Base-by-base conservation (phyloP, 345 rosid genomes). In the Arabidopsis suecica region DNA sequence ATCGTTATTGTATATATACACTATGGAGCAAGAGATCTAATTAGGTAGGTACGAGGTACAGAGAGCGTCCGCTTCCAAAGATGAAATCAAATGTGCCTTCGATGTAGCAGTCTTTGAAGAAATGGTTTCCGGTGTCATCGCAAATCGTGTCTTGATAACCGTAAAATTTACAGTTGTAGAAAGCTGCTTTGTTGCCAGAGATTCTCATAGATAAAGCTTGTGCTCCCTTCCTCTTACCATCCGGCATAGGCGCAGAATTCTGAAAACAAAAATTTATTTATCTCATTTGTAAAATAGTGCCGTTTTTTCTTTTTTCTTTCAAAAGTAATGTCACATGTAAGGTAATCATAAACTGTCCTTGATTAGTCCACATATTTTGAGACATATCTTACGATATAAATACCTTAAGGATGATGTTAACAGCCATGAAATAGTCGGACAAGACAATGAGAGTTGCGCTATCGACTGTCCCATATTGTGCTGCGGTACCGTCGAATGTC, bases 51-150 rank as follows among this genome's bases (percentile, higher is more conserved):
- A 88, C 93, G 71, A 91, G 44, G 79, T 85, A 89, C 8, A 89
- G 62, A 23, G 93, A 86, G 37, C 80, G 90, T 6, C 87, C 91
- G 13, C 84, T 77, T 65, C 97, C 93, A 14, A 88, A 91, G 64
- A 91, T 86, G 82, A 83, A 89, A 80, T 91, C 97, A 34, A 85
- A 87, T 1, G 91, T 88, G 74, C 97, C 97, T 85, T 91, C 83
- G 44, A 91, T 77, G 81, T 80, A 83, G 58, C 95, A 84, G 44
- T 88, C 85, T 78, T 85, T 88, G 80, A 82, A 89, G 84, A 91
- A 88, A 83, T 89, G 97, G 57, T 71, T 63, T 44, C 97, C 95
- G 2, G 49, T 63, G 28, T 89, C 89, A 66, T 91, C 95, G 16
- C 91, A 91, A n/a, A 86, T 22, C 0, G 94, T 86, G 75, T 87